phyloP scores from a whole-genome alignment of 495 filamentous ascomycete species.

The Hypoxylon perforatum region DNA sequence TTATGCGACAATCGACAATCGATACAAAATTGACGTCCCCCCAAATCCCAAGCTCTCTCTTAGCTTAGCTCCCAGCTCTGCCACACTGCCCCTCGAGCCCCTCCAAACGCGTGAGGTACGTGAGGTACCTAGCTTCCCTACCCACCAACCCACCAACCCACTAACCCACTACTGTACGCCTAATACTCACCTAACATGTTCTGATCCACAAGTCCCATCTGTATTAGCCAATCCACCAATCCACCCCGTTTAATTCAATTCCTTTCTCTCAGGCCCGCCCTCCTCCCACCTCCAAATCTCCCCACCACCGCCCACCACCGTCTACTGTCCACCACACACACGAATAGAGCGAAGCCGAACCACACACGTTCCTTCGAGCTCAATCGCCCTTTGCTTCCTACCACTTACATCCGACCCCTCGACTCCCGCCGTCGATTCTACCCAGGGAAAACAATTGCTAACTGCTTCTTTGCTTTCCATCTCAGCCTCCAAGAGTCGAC shows the following conservation, averaged over 20 bases:
- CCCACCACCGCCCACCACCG: slow-evolving; percentile 30
- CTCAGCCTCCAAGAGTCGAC: slow-evolving; percentile 35
- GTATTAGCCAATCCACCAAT: slow-evolving; percentile 44
- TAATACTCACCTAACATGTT: too few relatives aligned
- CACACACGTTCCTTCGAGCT: slow-evolving; percentile 27
- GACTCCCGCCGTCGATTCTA: slow-evolving; percentile 37
- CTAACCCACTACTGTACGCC: slow-evolving; percentile 34
- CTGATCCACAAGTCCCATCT: neutral
- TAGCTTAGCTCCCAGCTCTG: slow-evolving; percentile 32
- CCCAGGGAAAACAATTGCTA: slow-evolving; percentile 14
- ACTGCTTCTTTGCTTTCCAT: slow-evolving; percentile 21
- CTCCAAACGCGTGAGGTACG: slow-evolving; percentile 29
- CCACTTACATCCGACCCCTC: slow-evolving; percentile 37
- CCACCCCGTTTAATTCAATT: slow-evolving; percentile 40
- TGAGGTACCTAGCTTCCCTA: slow-evolving; percentile 22
- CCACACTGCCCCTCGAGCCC: slow-evolving; percentile 20
- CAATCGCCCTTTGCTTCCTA: slow-evolving; percentile 21
- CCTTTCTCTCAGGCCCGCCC: slow-evolving; percentile 6
- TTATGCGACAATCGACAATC: slow-evolving; percentile 29
- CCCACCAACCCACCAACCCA: slow-evolving; percentile 7
- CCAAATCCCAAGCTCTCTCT: slow-evolving; percentile 25
- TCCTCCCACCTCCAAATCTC: slow-evolving; percentile 36
- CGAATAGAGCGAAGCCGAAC: neutral
- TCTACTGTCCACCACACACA: slow-evolving; percentile 13
- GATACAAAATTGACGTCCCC: slow-evolving; percentile 34